Percentiles rank a stretch among this genome's conserved stretches.
phyloP scores from a whole-genome alignment of 345 rosid genomes.

The Mangifera indica region DNA sequence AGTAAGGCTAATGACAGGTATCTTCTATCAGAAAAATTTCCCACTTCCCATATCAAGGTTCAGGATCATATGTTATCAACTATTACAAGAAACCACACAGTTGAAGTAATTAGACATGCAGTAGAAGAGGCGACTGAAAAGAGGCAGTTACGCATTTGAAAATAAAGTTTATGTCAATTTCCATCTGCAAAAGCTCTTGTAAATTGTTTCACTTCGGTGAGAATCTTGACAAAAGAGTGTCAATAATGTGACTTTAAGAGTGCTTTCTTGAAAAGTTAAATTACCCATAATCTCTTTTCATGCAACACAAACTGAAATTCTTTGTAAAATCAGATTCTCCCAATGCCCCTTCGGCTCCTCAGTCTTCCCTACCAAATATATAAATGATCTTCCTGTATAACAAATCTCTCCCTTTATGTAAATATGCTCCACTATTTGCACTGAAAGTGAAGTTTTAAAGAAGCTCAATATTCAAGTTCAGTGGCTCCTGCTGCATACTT shows the following conservation, averaged over 20 bases:
- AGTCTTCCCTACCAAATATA: not conserved
- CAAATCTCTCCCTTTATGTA: constrained; percentile 11
- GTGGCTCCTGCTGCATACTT: not conserved
- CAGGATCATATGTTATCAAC: not conserved
- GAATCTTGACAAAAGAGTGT: constrained; percentile 22
- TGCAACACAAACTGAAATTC: constrained; percentile 19
- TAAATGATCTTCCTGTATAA: not conserved
- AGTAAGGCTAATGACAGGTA: not conserved
- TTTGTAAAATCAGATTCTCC: constrained; percentile 21
- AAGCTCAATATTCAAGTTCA: not conserved
- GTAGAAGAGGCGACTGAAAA: not conserved
- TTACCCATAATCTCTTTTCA: constrained; percentile 18
- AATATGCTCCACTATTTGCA: constrained; percentile 10
- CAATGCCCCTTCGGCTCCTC: not conserved
- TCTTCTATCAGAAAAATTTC: not conserved
- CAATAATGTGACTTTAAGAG: constrained; percentile 21
- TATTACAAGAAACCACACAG: not conserved
- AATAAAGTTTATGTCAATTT: not conserved
- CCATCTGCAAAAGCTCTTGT: not conserved
- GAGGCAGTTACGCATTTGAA: not conserved
- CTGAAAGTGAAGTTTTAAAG: constrained; percentile 9
- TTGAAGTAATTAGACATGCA: not conserved
- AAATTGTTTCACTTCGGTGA: constrained; percentile 16
- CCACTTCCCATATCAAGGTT: not conserved
- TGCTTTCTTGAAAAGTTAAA: constrained; percentile 30